Base-by-base conservation (phyloP, 495 filamentous ascomycete species). In the Hyaloscypha variabilis region DNA sequence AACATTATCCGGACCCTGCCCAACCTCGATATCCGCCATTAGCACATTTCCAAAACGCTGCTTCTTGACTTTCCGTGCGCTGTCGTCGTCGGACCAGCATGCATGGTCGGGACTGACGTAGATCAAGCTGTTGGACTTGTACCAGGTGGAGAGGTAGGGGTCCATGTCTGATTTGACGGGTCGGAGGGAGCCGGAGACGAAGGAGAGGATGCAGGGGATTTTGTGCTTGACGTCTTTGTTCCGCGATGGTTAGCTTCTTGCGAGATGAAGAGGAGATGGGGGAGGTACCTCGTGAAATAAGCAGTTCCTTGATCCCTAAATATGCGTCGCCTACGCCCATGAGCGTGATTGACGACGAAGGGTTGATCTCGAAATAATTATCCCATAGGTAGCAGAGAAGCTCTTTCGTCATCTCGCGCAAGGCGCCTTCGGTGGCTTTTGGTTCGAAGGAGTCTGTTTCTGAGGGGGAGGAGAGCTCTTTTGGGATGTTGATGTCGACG, bases 301-400 rank as follows among this genome's bases (percentile, higher is more conserved):
- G 75, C 1, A 93, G 81, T n/a, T 88, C 79, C 57, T 89, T 86
- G 24, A 91, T 80, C 0, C 88, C 89, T 10, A 87, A 77, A 66
- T 91, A 91, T 1, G 90, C 85, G 65, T 89, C 85, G 11, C 95
- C 96, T 2, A 96, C 84, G 4, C 95, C 94, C 57, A 99, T 77
- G 50, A 98, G 81, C 74, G 94, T 88, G 25, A 98, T 82, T 25
- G 93, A 84, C 1, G 88, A 85, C 0, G 81, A 73, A 8, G 91
- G 85, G 65, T 87, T 83, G 4, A 90, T 88, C 83, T 96, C 91
- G 36, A 99, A 90, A 69, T 97, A 97, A 71, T 99, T 99, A 69
- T 98, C 94, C 96, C 96, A 99, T 34, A 99, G 74, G 70, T 96
- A 98, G 60, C 84, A 86, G 21, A 92, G 89, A 8, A 98, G 77